Conservation (phyloP, 805 yeast genomes). For the Barnettozyma sucrosica region DNA sequence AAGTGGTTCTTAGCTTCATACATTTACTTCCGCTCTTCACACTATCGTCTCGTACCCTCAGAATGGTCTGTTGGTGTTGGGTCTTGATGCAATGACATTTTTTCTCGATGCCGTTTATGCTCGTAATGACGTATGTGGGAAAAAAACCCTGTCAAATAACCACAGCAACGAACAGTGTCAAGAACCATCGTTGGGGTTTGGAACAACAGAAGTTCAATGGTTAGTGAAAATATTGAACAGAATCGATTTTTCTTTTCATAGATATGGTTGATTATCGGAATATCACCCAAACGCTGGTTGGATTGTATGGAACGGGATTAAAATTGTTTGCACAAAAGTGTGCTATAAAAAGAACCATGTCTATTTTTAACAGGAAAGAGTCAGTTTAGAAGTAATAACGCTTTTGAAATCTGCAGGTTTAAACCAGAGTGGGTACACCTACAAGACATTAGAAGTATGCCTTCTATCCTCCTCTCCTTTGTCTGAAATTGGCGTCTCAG, state of each 20-base stretch:
- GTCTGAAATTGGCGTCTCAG: neutral
- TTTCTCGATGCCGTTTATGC: no score
- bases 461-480: neutral
- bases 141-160: conserved; percentile 2
- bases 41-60: no score
- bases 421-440: neutral
- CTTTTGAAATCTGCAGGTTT: neutral
- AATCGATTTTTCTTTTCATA: no score
- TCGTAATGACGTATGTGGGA: neutral
- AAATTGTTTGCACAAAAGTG: neutral
- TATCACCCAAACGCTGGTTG: no score
- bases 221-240: no score
- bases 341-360: neutral
- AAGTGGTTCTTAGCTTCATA: no score
- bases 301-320: no score
- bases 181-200: neutral
- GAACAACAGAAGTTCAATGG: neutral
- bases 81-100: no score
- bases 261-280: no score
- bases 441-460: neutral
- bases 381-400: neutral
- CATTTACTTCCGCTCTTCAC: no score
- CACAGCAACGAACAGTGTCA: neutral
- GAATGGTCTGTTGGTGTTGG: no score
- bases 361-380: neutral